Percentiles rank a stretch among this genome's conserved stretches.
Evolutionary conservation across 2,329 filamentous ascomycete genomes (phyloP).

Genomic region (Calonectria leucothoes): DNA sequence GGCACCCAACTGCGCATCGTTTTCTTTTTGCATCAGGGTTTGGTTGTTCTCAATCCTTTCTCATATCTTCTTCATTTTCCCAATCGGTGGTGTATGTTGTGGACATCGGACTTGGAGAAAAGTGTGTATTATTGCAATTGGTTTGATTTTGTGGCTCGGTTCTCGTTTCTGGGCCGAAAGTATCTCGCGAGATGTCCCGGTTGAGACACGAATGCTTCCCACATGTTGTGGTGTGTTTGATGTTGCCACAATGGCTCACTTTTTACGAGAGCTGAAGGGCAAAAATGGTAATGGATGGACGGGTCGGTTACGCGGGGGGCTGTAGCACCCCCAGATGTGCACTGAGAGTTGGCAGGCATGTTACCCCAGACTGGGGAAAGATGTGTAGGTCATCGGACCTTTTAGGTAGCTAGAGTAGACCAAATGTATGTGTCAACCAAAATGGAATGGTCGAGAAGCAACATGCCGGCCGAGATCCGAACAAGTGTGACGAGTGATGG

Average conservation of each 20-base stretch:
- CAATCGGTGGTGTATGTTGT: neutral
- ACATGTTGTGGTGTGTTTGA: neutral
- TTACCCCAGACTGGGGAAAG: neutral
- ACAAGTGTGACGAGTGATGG: neutral
- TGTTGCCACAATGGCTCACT: neutral
- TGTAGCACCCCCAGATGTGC: neutral
- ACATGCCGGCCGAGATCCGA: conserved; percentile 18
- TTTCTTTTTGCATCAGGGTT: neutral
- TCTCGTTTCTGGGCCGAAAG: neutral
- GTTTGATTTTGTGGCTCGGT: conserved; percentile 7
- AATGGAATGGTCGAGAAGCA: neutral
- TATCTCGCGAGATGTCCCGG: neutral
- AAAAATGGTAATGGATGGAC: conserved; percentile 3
- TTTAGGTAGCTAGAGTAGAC: neutral
- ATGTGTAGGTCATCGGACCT: neutral
- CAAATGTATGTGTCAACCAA: neutral
- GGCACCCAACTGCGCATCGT: neutral
- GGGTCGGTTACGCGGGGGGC: conserved; percentile 1
- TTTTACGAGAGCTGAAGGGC: neutral
- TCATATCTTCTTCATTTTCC: neutral
- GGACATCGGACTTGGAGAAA: neutral
- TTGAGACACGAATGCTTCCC: neutral
- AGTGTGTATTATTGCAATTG: conserved; percentile 3
- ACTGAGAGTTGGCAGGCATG: neutral
- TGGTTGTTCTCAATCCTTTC: neutral